phyloP scores from a whole-genome alignment of 352 stramenopile genomes.

The Phytophthora capsici region DNA sequence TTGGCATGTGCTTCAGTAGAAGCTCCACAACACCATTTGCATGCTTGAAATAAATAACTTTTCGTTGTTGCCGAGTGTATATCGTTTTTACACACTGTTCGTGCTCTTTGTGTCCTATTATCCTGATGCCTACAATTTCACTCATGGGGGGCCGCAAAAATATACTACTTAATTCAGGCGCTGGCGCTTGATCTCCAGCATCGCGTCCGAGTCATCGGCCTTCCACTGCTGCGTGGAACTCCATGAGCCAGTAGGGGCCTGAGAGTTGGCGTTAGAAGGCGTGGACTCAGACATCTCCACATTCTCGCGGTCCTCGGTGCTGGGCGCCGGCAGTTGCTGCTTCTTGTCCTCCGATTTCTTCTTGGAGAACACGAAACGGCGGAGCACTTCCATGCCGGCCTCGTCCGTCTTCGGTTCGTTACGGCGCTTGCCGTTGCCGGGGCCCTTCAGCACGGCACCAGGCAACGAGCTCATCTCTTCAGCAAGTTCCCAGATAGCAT shows the following conservation, averaged over 20 bases:
- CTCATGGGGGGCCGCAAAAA: slow-evolving; percentile 37
- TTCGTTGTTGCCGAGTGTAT: slow-evolving; percentile 26
- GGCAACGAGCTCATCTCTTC: slow-evolving; percentile 84
- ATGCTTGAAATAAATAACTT: slow-evolving; percentile 36
- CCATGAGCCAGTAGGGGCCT: slow-evolving; percentile 35
- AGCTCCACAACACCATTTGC: neutral
- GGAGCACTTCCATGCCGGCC: slow-evolving; percentile 83
- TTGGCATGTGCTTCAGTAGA: neutral
- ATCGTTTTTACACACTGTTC: slow-evolving; percentile 37
- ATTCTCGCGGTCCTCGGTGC: slow-evolving; percentile 42
- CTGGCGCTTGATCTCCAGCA: slow-evolving; percentile 56
- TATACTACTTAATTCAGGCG: slow-evolving; percentile 53
- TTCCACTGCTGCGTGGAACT: slow-evolving; percentile 46
- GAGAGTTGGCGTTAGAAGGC: slow-evolving; percentile 33
- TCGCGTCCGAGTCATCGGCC: slow-evolving; percentile 37
- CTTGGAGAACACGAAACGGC: slow-evolving; percentile 86
- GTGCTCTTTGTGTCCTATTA: slow-evolving; percentile 41
- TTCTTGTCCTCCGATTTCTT: slow-evolving; percentile 72
- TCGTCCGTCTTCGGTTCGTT: slow-evolving; percentile 88
- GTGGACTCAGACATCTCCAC: slow-evolving; percentile 49
- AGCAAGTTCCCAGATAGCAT: slow-evolving; percentile 80
- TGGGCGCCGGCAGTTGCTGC: slow-evolving; percentile 31
- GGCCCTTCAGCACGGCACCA: slow-evolving; percentile 74
- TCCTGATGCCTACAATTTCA: slow-evolving; percentile 46
- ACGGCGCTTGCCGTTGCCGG: slow-evolving; percentile 75